Evolutionary conservation across 192 early-diverging fungal genomes (phyloP).

Genomic region (Spinellus fusiger): DNA sequence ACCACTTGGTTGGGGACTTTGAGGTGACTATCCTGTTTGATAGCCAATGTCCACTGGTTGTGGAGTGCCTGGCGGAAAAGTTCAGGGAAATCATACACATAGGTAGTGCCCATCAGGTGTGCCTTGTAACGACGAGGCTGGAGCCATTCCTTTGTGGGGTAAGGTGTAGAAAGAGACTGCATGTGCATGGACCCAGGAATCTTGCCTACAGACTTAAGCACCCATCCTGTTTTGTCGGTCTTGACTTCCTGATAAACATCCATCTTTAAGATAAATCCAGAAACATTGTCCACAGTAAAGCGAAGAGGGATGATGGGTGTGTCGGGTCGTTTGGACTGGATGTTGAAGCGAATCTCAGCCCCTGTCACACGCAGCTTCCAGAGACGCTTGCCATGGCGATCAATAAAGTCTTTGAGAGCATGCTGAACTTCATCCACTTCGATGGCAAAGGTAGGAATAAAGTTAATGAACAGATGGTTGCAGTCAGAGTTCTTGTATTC

Average conservation of each 20-base stretch:
- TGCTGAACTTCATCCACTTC: constrained; percentile 78
- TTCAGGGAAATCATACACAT: constrained; percentile 98
- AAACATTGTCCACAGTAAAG: constrained; percentile 87
- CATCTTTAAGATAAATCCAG: constrained; percentile 86
- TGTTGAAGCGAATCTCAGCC: constrained; percentile 95
- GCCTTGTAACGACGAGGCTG: constrained; percentile 97
- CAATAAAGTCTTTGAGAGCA: constrained; percentile 82
- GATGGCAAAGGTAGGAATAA: constrained; percentile 92
- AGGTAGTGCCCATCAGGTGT: constrained; percentile 96
- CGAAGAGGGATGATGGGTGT: constrained; percentile 72
- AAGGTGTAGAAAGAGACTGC: constrained; percentile 72
- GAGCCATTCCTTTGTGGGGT: constrained; percentile 92
- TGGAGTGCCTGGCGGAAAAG: constrained; percentile 88
- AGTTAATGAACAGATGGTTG: constrained; percentile 99
- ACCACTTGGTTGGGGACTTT: constrained; percentile 61
- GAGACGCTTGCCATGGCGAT: constrained; percentile 90
- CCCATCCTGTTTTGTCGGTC: constrained; percentile 73
- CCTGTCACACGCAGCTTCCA: constrained; percentile 91
- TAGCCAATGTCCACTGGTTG: constrained; percentile 67
- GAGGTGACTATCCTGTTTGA: constrained; percentile 33
- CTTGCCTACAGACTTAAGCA: constrained; percentile 78
- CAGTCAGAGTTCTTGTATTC: constrained; percentile 94
- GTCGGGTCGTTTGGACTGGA: constrained; percentile 57
- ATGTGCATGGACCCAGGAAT: constrained; percentile 79
- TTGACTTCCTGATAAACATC: constrained; percentile 92